Base-by-base conservation (phyloP, 2,329 filamentous ascomycete species). In the Fusarium torreyae region DNA sequence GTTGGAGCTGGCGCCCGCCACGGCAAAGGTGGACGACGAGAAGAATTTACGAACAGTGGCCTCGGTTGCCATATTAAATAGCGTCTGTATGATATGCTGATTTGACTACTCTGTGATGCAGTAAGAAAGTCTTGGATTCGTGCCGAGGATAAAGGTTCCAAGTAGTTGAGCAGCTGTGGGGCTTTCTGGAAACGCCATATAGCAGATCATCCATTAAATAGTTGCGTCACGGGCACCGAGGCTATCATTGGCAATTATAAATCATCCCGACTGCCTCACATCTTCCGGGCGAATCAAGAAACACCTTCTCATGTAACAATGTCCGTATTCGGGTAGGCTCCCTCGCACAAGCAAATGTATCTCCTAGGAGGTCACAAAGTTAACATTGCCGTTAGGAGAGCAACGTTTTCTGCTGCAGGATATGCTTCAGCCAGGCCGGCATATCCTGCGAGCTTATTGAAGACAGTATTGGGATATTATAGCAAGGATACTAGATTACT, bases 1-100 rank as follows among this genome's bases (percentile, higher is more conserved):
- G 81, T 97, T 94, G 53, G 92, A 92, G 77, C 92, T 95, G 38
- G 95, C 95, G 74, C 95, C 95, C 20, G 94, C 94, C 28, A 98
- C 95, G 61, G 95, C 94, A 79, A 95, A 97, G 70, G 87, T 85
- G 26, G 91, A 88, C 9, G 91, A 91, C 5, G 88, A 86, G 83
- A 98, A 97, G 86, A 98, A 98, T 14, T 86, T 85, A 68, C 89
- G 89, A 45, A 94, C 90, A 45, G 91, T 88, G 46, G 89, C 85
- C 77, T 94, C 90, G 83, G 92, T 92, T 22, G 86, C 80, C 86
- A 89, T 89, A 39, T 57, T 28, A 44, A 24, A 28, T 34, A 36
- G 17, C 38, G 38, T 28, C 18, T 33, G 42, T 18, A 15, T n/a
- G 10, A n/a, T 22, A 33, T 22, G 6, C 38, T 13, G 11, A 43